Evolutionary conservation across 2,329 filamentous ascomycete species (phyloP).

Genomic region (Colletotrichum graminicola): DNA sequence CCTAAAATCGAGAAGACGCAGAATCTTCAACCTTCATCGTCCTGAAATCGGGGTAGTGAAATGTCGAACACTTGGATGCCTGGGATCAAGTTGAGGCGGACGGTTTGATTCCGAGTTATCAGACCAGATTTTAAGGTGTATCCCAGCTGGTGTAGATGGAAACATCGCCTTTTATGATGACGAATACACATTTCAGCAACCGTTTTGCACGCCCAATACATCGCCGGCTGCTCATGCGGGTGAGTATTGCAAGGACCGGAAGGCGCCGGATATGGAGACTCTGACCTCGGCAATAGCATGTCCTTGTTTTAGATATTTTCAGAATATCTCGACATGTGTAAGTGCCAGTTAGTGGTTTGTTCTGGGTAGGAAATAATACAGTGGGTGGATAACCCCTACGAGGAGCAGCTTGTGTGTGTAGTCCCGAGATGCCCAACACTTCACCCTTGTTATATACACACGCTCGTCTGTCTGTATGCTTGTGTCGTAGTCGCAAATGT

Average conservation of each 20-base stretch:
- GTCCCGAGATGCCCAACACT: not conserved
- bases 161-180: not conserved
- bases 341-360: not conserved
- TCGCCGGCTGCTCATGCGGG: not conserved
- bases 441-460: not conserved
- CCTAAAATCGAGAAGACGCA: constrained; percentile 37
- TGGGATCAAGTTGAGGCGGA: no score
- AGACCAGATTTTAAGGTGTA: not conserved
- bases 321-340: not conserved
- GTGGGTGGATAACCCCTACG: not conserved
- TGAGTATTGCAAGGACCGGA: rapidly evolving
- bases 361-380: not conserved
- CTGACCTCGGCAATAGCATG: not conserved
- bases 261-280: not conserved
- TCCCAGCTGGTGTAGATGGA: not conserved
- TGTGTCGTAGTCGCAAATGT: not conserved
- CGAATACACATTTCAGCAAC: no score
- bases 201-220: no score
- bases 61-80: no score
- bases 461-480: not conserved
- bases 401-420: not conserved
- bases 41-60: not conserved
- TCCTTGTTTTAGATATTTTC: not conserved
- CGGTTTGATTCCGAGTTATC: not conserved
- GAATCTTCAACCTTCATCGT: constrained; percentile 14